Base-by-base conservation (phyloP, 2,329 filamentous ascomycete genomes). In the Aureobasidium sp. region DNA sequence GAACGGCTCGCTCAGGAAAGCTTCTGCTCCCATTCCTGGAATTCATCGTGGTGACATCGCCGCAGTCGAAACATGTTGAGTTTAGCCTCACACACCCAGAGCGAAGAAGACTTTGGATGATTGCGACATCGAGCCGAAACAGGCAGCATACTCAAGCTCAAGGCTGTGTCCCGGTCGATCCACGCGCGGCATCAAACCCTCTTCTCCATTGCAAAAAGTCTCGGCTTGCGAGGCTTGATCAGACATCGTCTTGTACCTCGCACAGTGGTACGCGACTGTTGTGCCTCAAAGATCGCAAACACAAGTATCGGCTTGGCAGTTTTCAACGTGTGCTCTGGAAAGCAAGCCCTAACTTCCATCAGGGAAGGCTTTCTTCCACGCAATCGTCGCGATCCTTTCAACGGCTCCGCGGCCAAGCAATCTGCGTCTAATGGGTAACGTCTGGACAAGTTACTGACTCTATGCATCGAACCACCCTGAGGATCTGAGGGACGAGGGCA, bases 61-160 rank as follows among this genome's bases (percentile, higher is more conserved):
- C 17, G 29, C 11, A 22, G 24, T n/a, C 37, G 37, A 42, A n/a
- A 27, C 50, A 42, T 42, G 37, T 22, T 31, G 37, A 44, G 17
- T 35, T 33, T 29, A 45, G n/a, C n/a, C 22, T 33, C 40, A 4
- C 22, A 31, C n/a, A n/a, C 24, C n/a, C 14, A 44, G 11, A 45
- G 35, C 37, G 27, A 39, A 44, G 22, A 40, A 29, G 39, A 22
- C 24, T 24, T 37, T 12, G 9, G 12, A 22, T 45, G 17, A 57
- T 57, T 44, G 53, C 53, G 53, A 57, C 53, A 45, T 45, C 40
- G 40, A 57, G n/a, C 39, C 53, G 39, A n/a, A 33, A 22, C 11
- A 35, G 39, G 29, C 29, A 57, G 53, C 39, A 27, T 29, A 8
- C 40, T 22, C 50, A 54, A 54, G 37, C 53, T 57, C 39, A 45